Conservation (phyloP, 331 rosid species). For the Telfairia occidentalis region DNA sequence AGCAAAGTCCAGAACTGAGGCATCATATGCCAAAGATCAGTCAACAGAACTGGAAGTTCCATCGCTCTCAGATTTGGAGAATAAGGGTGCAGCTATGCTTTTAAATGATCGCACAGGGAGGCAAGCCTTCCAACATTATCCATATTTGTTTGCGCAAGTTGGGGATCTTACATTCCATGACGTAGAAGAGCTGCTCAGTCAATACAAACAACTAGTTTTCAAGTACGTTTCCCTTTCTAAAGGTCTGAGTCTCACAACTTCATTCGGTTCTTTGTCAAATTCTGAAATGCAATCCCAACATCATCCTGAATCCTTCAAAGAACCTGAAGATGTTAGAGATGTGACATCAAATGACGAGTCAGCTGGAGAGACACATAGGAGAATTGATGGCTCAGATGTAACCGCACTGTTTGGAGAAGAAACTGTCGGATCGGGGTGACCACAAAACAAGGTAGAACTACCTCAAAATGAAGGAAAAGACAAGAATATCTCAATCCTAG, state of each 20-base stretch:
- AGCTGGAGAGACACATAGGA: conserved; percentile 15
- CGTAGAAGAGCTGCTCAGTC: conserved; percentile 72
- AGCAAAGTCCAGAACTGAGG: conserved; percentile 30
- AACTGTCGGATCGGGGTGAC: conserved; percentile 30
- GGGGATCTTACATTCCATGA: conserved; percentile 68
- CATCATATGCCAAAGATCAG: conserved; percentile 26
- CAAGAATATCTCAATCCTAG: conserved; percentile 21
- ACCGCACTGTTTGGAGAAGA: conserved; percentile 31
- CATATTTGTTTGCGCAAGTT: conserved; percentile 60
- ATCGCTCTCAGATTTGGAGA: conserved; percentile 85
- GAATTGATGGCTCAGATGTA: conserved; percentile 19
- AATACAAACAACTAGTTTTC: conserved; percentile 75
- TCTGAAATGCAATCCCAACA: conserved; percentile 28
- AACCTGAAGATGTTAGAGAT: conserved; percentile 27
- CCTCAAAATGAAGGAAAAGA: conserved; percentile 24
- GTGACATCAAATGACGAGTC: conserved; percentile 27
- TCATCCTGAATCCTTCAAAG: conserved; percentile 28
- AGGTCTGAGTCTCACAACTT: conserved; percentile 48
- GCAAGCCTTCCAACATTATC: conserved; percentile 61
- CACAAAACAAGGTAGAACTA: conserved; percentile 34
- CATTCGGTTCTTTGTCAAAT: conserved; percentile 26
- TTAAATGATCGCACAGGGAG: conserved; percentile 50
- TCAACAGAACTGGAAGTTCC: conserved; percentile 37
- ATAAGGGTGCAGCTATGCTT: conserved; percentile 65
- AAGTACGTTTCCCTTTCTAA: conserved; percentile 70